Conservation (phyloP, 176 grass and related monocot genomes). For the Carex myosuroides region DNA sequence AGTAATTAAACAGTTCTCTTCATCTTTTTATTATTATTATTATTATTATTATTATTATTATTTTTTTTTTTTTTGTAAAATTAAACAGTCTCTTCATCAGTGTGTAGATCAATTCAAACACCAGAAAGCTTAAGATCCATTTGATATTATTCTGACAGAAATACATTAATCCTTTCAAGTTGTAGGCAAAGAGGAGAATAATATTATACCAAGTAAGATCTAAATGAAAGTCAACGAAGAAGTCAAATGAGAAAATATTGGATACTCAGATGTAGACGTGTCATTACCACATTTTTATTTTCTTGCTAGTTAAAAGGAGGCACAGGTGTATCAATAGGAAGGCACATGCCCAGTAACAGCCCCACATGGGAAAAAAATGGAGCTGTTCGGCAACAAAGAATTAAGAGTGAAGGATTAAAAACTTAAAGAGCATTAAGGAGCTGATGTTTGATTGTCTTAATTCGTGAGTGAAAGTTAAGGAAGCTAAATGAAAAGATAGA, state of each 20-base stretch:
- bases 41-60: no score
- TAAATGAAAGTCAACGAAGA: not conserved
- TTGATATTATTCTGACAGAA: not conserved
- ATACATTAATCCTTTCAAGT: not conserved
- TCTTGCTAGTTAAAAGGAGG: not conserved
- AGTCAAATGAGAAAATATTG: no score
- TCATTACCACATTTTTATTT: no score
- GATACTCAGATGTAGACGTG: no score
- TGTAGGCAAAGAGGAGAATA: not conserved
- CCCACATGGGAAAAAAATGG: not conserved
- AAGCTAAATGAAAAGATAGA: rapidly evolving
- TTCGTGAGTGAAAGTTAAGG: no score
- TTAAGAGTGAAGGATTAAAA: no score
- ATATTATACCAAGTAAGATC: not conserved
- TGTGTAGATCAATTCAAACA: not conserved
- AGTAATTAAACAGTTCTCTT: not conserved
- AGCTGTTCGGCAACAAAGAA: no score
- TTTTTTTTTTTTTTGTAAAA: no score
- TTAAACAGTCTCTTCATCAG: not conserved
- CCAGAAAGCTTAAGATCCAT: not conserved
- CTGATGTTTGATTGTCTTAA: no score
- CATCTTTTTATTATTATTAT: no score
- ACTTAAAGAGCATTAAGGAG: no score
- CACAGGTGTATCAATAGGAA: no score
- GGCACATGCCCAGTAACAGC: not conserved